A percentile compares a stretch with the other conserved stretches of the same genome.
Conservation (phyloP, 352 stramenopile species). For the Phytophthora parvispora region DNA sequence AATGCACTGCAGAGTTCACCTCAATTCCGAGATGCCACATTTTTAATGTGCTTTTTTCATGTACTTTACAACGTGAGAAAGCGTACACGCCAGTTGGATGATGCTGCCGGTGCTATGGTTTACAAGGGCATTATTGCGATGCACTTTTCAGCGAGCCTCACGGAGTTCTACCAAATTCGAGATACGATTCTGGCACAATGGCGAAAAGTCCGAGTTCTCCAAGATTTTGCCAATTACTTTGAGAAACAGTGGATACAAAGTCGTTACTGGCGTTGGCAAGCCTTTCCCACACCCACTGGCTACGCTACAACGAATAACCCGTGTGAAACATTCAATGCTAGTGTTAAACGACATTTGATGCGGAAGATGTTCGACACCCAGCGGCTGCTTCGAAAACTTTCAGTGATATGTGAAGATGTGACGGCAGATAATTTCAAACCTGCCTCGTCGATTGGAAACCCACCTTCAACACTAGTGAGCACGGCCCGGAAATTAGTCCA, state of each 20-base stretch:
- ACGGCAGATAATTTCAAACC: slow-evolving; percentile 5
- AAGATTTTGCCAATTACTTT: background rate
- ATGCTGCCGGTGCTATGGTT: background rate
- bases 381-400: background rate
- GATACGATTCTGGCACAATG: background rate
- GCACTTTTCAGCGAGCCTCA: background rate
- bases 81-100: background rate
- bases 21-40: background rate
- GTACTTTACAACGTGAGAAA: background rate
- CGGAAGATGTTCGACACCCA: slow-evolving; percentile 8
- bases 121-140: background rate
- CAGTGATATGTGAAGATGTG: slow-evolving; percentile 1
- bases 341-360: slow-evolving; percentile 5
- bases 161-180: background rate
- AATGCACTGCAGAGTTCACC: background rate
- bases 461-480: background rate
- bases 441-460: background rate
- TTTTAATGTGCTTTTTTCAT: slow-evolving; percentile 1
- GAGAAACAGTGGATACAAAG: background rate
- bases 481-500: background rate
- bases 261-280: background rate
- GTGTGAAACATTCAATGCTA: slow-evolving; percentile 12
- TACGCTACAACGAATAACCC: slow-evolving; percentile 3
- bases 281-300: background rate
- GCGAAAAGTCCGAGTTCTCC: background rate